Percentiles rank a stretch among this genome's conserved stretches.
These are phyloP conservation scores for Pseudozyma sp. DNA, from an alignment of 1,284 basidiomycete genomes.

Conservation along the genomic window DNA sequence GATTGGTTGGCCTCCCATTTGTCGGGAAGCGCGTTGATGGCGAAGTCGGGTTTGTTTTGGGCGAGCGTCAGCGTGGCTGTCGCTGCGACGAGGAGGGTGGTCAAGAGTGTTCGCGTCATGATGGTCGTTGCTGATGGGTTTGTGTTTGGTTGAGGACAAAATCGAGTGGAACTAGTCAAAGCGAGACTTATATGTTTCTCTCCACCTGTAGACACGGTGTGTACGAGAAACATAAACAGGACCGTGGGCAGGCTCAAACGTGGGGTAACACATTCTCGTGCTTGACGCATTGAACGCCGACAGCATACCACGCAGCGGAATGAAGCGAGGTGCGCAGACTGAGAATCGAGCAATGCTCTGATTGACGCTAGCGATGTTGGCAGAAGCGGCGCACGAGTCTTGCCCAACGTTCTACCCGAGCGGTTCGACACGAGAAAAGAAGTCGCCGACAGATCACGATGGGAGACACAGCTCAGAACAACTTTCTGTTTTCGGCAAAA, in stretches of 20 bases:
- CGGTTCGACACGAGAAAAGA: neutral
- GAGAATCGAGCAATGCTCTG: no score
- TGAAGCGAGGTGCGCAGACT: no score
- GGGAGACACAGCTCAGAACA: constrained; percentile 13
- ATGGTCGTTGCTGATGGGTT: neutral
- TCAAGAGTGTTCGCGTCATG: constrained; percentile 24
- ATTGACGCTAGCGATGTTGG: neutral
- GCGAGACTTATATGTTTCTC: no score
- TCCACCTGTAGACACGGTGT: no score
- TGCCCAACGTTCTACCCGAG: neutral
- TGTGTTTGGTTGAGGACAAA: neutral
- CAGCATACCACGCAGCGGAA: no score
- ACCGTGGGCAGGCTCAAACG: no score
- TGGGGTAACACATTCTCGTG: no score
- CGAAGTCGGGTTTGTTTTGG: constrained; percentile 53
- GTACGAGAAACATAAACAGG: no score
- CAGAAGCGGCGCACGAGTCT: neutral
- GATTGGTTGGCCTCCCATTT: constrained; percentile 61
- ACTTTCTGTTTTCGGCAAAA: constrained; percentile 13
- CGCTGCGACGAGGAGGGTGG: constrained; percentile 10
- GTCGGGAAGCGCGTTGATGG: constrained; percentile 55
- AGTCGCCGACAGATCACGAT: constrained; percentile 13
- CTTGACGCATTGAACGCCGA: no score
- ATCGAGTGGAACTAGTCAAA: no score
- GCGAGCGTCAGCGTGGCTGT: constrained; percentile 14